Percentiles rank a stretch among this genome's conserved stretches.
Evolutionary conservation across 169 alveolate species (phyloP).

Genomic region (Plasmodium yoelii): DNA sequence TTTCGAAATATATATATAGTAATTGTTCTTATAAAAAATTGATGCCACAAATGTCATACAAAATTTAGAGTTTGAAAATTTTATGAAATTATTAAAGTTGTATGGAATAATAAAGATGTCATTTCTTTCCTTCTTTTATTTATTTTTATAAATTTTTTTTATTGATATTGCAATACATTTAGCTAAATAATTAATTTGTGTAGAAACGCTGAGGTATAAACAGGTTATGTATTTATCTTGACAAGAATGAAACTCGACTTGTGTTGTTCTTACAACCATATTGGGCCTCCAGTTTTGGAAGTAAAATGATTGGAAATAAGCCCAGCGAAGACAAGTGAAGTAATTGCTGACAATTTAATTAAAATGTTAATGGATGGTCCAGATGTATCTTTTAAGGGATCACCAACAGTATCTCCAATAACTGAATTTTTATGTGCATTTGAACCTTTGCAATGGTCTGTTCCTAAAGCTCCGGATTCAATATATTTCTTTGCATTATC

Average conservation of each 20-base stretch:
- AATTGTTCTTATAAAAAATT: no score
- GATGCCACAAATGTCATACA: no score
- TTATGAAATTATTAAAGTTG: no score
- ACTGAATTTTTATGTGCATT: conserved; percentile 90
- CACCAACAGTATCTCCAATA: conserved; percentile 95
- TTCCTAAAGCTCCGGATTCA: conserved; percentile 86
- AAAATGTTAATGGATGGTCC: conserved; percentile 93
- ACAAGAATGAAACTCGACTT: not conserved
- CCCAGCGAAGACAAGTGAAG: conserved; percentile 89
- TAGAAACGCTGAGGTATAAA: not conserved
- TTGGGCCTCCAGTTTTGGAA: conserved; percentile 82
- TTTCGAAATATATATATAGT: no score
- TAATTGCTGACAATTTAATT: conserved; percentile 89
- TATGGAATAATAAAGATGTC: no score
- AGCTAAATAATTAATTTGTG: no score
- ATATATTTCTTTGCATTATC: conserved; percentile 92
- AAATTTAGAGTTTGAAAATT: no score
- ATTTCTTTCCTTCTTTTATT: no score
- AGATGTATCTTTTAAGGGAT: conserved; percentile 95
- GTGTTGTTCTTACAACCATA: conserved; percentile 74
- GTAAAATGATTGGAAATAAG: conserved; percentile 81
- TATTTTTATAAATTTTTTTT: no score
- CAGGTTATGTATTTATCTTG: not conserved
- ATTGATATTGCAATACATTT: no score
- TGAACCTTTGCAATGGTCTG: conserved; percentile 80